Evolutionary conservation across 306 rosid species (phyloP).

Genomic region (Fragaria ananassa): DNA sequence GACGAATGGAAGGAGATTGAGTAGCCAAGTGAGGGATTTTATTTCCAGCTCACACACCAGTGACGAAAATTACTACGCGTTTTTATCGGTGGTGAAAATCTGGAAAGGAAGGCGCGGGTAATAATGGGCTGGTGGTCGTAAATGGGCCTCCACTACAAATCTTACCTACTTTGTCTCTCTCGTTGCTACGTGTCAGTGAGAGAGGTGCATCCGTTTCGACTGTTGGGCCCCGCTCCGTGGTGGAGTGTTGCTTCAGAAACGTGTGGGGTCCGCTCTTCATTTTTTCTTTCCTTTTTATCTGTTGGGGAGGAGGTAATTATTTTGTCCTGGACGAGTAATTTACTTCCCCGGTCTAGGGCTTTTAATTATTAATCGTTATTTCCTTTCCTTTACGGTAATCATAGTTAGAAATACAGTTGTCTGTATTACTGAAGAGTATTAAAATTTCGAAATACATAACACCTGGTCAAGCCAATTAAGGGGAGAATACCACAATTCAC

Average conservation of each 20-base stretch:
- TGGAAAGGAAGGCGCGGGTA: not conserved
- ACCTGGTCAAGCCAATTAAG: too few species aligned
- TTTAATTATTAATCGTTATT: not conserved
- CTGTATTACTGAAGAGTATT: too few species aligned
- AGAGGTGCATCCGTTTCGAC: not conserved
- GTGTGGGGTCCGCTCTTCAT: slow-evolving; percentile 25
- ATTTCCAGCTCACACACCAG: not conserved
- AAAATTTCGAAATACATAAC: too few species aligned
- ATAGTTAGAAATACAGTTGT: not conserved
- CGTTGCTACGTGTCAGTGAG: not conserved
- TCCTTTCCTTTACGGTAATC: not conserved
- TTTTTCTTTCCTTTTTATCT: not conserved
- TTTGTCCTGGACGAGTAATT: not conserved
- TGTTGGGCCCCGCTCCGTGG: not conserved
- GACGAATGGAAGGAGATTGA: not conserved
- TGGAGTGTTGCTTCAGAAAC: not conserved
- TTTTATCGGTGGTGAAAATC: not conserved
- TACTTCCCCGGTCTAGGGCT: not conserved
- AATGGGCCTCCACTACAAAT: not conserved
- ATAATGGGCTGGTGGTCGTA: not conserved
- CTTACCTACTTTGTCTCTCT: not conserved
- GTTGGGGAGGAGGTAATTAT: not conserved
- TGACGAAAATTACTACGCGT: not conserved
- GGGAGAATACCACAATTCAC: too few species aligned
- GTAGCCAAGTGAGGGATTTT: not conserved